Conservation (phyloP, 108 stramenopile genomes). For the Pseudonitzschia delicatissima region DNA sequence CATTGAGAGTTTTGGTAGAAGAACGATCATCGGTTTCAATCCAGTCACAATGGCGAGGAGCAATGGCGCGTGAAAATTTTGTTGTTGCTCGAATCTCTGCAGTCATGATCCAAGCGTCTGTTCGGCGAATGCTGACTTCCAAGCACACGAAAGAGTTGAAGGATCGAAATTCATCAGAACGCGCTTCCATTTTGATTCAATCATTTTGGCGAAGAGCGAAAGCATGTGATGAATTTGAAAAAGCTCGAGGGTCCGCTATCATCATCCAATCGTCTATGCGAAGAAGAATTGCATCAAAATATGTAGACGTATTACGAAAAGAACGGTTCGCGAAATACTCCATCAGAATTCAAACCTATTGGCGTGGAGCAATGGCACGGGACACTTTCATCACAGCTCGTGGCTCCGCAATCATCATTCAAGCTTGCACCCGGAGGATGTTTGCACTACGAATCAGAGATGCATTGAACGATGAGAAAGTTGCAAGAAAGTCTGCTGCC, state of each 20-base stretch:
- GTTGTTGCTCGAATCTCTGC: neutral
- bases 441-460: neutral
- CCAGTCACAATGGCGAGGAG: slow-evolving; percentile 7
- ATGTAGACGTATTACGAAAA: neutral
- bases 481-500: neutral
- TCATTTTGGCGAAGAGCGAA: slow-evolving; percentile 10
- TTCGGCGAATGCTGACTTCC: slow-evolving; percentile 8
- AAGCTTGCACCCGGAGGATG: slow-evolving; percentile 13
- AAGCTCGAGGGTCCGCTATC: neutral
- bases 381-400: neutral
- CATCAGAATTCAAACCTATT: neutral
- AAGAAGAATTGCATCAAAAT: slow-evolving; percentile 1
- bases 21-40: neutral
- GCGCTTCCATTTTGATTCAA: slow-evolving; percentile 14
- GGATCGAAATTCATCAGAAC: neutral
- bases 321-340: neutral
- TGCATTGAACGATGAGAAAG: neutral
- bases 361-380: neutral
- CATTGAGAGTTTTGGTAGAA: neutral
- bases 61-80: slow-evolving; percentile 2
- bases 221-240: neutral
- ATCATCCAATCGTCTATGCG: slow-evolving; percentile 15
- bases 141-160: neutral
- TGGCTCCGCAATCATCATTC: neutral
- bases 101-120: slow-evolving; percentile 19